Evolutionary conservation across 2,329 filamentous ascomycete species (phyloP).

Genomic region (Fusarium cyanostomum): DNA sequence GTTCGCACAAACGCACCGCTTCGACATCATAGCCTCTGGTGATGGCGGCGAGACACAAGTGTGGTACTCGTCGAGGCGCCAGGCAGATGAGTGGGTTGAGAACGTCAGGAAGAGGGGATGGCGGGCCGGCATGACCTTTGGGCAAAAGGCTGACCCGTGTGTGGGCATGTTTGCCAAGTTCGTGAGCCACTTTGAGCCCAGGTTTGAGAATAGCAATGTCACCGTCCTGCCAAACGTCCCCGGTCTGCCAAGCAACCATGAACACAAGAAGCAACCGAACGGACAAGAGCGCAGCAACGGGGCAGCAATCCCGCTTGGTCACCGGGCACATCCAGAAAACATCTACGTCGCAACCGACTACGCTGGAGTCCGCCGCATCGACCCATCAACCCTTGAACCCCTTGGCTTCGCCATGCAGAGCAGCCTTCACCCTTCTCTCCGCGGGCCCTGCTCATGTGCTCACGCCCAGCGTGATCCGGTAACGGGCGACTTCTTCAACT

Average conservation of each 20-base stretch:
- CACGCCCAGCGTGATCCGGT: constrained; percentile 76
- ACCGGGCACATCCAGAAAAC: constrained; percentile 53
- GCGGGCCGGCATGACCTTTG: constrained; percentile 70
- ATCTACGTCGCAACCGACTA: constrained; percentile 68
- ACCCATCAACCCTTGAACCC: constrained; percentile 78
- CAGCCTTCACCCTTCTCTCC: constrained; percentile 72
- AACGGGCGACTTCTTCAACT: constrained; percentile 83
- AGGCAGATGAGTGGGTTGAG: constrained; percentile 70
- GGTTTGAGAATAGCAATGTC: constrained; percentile 66
- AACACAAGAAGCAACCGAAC: background rate
- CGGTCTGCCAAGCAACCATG: constrained; percentile 52
- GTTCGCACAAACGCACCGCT: constrained; percentile 75
- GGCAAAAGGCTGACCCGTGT: constrained; percentile 77
- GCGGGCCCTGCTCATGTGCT: constrained; percentile 72
- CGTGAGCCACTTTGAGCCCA: constrained; percentile 65
- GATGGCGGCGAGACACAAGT: constrained; percentile 53
- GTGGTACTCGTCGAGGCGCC: constrained; percentile 75
- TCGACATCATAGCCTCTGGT: constrained; percentile 67
- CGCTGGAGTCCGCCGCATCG: constrained; percentile 66
- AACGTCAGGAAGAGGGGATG: constrained; percentile 68
- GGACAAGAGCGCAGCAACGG: background rate
- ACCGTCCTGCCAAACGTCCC: constrained; percentile 70
- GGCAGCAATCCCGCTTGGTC: constrained; percentile 39
- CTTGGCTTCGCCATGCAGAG: constrained; percentile 69
- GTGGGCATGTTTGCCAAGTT: constrained; percentile 77